Base-by-base conservation (phyloP, 148 eudicot genomes). In the Fagopyrum homotropicum region DNA sequence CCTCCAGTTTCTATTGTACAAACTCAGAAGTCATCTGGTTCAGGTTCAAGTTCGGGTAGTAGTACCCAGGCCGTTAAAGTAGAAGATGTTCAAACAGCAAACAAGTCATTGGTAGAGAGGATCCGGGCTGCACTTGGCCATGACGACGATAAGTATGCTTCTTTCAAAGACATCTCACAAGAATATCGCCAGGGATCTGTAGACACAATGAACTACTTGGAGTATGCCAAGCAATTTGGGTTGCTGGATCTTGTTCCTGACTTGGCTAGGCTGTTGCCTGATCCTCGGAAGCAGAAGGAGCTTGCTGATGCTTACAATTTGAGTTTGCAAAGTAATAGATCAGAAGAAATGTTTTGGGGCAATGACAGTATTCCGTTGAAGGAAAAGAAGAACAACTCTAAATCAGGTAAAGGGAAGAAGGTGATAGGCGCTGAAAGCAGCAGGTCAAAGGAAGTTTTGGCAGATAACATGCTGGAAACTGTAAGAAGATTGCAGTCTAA, bases 81-180 rank as follows among this genome's bases (percentile, higher is more conserved):
- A 59, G 90, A 86, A 75, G 85, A 90, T 77, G 89, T 90, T 71
- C 92, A 88, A 17, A 81, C 90, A 48, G 92, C 97, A 49, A 95
- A 95, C 89, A 95, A 90, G 84, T 88, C 99, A 74, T 84, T 95
- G 77, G 96, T 95, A 45, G 97, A 95, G 80, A 85, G 85, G 77
- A 90, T 95, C 61, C 96, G 89, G 6, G 82, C 81, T 78, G 96
- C 89, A 56, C 84, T 95, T 69, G 88, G 86, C 35, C 75, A 78
- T 77, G 97, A 95, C 73, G 86, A 90, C 81, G 88, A 82, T 77
- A 95, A 90, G 78, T 95, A 76, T 79, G 79, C 80, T 61, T 85
- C 87, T 17, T 92, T 95, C 69, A 95, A 88, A 78, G 88, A 80
- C 44, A 89, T 92, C 14, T 90, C 99, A 57, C 88, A 85, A 72